phyloP scores from a whole-genome alignment of 2,329 filamentous ascomycete species.

The Cladosporium sp. region DNA sequence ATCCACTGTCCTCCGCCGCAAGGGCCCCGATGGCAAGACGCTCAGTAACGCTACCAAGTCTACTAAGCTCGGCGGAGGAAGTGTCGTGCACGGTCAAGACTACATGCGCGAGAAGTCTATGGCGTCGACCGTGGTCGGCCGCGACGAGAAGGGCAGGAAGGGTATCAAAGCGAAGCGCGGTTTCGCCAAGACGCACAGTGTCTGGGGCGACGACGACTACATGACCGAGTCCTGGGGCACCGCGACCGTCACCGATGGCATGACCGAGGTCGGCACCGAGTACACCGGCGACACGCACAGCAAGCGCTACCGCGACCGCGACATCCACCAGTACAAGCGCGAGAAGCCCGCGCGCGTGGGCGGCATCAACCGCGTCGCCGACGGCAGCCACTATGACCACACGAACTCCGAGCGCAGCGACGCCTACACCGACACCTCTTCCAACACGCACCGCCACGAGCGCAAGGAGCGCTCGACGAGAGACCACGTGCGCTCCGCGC shows the following conservation, averaged over 20 bases:
- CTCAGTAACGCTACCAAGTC: conserved; percentile 74
- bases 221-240: conserved; percentile 30
- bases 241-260: conserved; percentile 25
- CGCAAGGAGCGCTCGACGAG: conserved; percentile 5
- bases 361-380: conserved; percentile 75
- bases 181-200: conserved; percentile 37
- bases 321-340: conserved; percentile 76
- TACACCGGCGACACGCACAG: conserved; percentile 29
- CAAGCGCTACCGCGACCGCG: conserved; percentile 51
- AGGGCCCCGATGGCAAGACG: conserved; percentile 81
- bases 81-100: conserved; percentile 60
- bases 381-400: conserved; percentile 75
- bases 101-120: conserved; percentile 34
- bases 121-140: conserved; percentile 36
- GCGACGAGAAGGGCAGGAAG: conserved; percentile 39
- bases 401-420: conserved; percentile 56
- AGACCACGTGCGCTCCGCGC: conserved; percentile 20
- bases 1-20: conserved; percentile 80
- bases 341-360: conserved; percentile 83
- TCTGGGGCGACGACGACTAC: conserved; percentile 40
- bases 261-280: conserved; percentile 27
- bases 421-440: conserved; percentile 41
- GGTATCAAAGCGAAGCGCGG: conserved; percentile 32
- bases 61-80: conserved; percentile 81
- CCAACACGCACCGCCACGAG: conserved; percentile 23